Percentiles rank a stretch among this genome's conserved stretches.
Conservation (phyloP, 1,139 yeast genomes). For the Nakaseomyces bracarensis region DNA sequence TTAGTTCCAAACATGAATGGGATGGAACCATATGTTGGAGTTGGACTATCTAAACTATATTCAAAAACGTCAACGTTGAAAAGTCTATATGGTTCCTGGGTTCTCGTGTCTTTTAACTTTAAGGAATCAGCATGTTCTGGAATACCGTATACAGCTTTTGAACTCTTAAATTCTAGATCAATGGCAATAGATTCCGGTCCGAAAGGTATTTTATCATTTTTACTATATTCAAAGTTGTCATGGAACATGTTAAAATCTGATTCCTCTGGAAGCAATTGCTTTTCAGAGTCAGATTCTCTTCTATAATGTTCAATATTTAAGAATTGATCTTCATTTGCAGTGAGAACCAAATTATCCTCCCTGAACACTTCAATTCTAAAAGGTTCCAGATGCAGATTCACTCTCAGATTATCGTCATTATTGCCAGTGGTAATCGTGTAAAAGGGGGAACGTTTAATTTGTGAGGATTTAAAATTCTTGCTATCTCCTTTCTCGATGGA, state of each 20-base stretch:
- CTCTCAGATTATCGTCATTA: constrained; percentile 31
- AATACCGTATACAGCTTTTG: constrained; percentile 69
- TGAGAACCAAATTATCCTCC: constrained; percentile 41
- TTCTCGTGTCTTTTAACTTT: constrained; percentile 53
- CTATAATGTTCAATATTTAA: constrained; percentile 78
- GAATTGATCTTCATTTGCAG: constrained; percentile 59
- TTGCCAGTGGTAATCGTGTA: constrained; percentile 37
- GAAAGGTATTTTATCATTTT: constrained; percentile 51
- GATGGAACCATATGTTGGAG: constrained; percentile 93
- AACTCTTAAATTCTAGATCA: constrained; percentile 61
- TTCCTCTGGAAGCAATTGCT: constrained; percentile 43
- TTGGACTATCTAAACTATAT: constrained; percentile 69
- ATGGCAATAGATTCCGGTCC: constrained; percentile 90
- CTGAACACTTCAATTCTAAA: constrained; percentile 45
- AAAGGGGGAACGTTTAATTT: no score
- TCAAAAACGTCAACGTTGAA: constrained; percentile 93
- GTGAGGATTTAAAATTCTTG: not conserved
- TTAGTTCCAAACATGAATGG: constrained; percentile 75
- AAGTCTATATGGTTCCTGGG: constrained; percentile 75
- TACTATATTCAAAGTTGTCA: constrained; percentile 56
- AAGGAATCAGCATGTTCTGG: constrained; percentile 91
- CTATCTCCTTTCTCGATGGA: not conserved
- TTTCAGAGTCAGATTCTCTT: constrained; percentile 34
- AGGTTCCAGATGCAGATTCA: constrained; percentile 42
- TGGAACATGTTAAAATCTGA: constrained; percentile 47